Base-by-base conservation (phyloP, 2,329 filamentous ascomycete species). In the Phaeosphaeriaceae sp. region DNA sequence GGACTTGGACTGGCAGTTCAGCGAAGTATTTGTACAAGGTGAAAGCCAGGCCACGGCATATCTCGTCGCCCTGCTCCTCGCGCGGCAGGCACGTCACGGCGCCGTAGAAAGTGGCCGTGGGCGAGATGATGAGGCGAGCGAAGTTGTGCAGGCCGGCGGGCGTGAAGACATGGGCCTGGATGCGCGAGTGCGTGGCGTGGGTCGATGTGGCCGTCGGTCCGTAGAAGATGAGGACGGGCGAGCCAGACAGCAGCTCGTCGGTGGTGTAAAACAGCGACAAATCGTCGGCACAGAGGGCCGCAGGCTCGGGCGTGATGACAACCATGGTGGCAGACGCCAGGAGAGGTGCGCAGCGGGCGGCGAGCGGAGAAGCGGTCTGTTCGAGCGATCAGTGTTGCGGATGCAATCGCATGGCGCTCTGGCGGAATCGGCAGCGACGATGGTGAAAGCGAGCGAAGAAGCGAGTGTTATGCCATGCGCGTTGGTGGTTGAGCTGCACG, bases 61-160 rank as follows among this genome's bases (percentile, higher is more conserved):
- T 85, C 78, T 98, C 94, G 76, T 98, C 94, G 71, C 94, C 94
- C 81, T 98, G 95, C 78, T 93, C 93, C 75, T 97, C 94, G 74
- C 93, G 90, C 44, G 95, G 93, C 45, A 99, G 85, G 76, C 93
- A 88, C 75, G 91, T 89, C 76, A 99, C 95, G 54, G 93, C 94
- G 66, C 88, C 86, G 78, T 98, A 98, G 72, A 96, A 90, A 51
- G 92, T 88, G 48, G 94, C 97, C 72, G 91, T 96, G 46, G 95
- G 95, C 22, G 94, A 96, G 65, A 98, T 89, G 60, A 94, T 96
- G 67, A 99, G 88, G 70, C 94, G 92, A 59, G 91, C 89, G 76
- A 94, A 99, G 68, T 91, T 94, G 73, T 92, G 90, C 69, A 96
- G 90, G 66, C 95, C 95, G 64, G 92, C 93, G 2, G 92, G 88